These are phyloP conservation scores for Fusarium sp. DNA, from an alignment of 2,329 filamentous ascomycete genomes.

Conservation along the genomic window DNA sequence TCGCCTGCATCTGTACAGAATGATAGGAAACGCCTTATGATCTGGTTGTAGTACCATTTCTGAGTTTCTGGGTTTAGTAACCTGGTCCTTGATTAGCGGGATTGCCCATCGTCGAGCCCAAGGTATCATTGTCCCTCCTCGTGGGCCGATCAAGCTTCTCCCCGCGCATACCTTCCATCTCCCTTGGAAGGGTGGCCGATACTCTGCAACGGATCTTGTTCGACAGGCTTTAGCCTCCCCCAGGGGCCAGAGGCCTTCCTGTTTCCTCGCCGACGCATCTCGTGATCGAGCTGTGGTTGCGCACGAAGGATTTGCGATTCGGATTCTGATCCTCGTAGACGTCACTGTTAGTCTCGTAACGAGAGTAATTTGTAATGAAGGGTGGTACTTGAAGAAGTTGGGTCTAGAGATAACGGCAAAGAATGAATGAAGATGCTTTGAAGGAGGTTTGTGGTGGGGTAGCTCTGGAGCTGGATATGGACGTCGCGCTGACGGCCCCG, in stretches of 20 bases:
- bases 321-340: neutral
- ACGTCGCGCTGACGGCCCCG: conserved; percentile 10
- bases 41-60: conserved; percentile 87
- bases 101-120: neutral
- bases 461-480: neutral
- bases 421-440: conserved; percentile 27
- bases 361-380: neutral
- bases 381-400: neutral
- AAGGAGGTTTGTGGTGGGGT: conserved; percentile 31
- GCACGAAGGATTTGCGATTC: neutral
- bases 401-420: conserved; percentile 3
- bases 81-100: conserved; percentile 55
- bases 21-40: conserved; percentile 88
- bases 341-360: neutral
- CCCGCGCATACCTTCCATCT: conserved; percentile 76
- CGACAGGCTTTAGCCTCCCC: conserved; percentile 79
- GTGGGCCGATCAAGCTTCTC: neutral
- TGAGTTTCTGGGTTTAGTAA: conserved; percentile 82
- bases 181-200: conserved; percentile 93
- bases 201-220: conserved; percentile 80
- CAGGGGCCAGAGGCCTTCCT: conserved; percentile 66
- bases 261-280: conserved; percentile 48
- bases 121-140: neutral
- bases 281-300: neutral
- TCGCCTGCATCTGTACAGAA: conserved; percentile 84